Conservation (phyloP, 306 rosid species). For the Erythrophleum fordii region DNA sequence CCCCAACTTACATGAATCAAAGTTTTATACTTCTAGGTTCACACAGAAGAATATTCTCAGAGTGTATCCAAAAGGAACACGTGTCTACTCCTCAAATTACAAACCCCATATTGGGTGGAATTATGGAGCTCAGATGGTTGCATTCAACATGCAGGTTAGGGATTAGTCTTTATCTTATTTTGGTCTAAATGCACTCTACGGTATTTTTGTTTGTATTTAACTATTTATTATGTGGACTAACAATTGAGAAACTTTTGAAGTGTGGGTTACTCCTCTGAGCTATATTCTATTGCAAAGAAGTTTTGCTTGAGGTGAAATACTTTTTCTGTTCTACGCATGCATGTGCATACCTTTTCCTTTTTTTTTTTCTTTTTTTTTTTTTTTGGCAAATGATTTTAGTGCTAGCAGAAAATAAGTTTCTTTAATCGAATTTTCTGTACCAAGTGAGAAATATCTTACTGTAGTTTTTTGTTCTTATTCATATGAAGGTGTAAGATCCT, state of each 20-base stretch:
- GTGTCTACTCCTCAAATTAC: slow-evolving; percentile 80
- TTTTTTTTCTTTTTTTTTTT: not conserved
- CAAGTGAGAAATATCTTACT: not conserved
- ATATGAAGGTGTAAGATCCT: not conserved
- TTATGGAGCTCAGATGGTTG: slow-evolving; percentile 97
- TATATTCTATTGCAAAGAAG: slow-evolving; percentile 17
- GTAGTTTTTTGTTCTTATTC: slow-evolving; percentile 2
- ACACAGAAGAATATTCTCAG: slow-evolving; percentile 80
- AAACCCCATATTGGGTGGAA: slow-evolving; percentile 88
- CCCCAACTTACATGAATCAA: slow-evolving; percentile 26
- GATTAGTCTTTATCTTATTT: slow-evolving; percentile 18
- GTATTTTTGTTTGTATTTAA: not conserved
- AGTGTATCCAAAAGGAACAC: slow-evolving; percentile 87
- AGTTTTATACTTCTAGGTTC: slow-evolving; percentile 57
- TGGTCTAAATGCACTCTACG: not conserved
- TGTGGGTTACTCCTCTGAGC: not conserved
- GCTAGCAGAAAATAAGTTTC: slow-evolving; percentile 22
- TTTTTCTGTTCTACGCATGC: not conserved
- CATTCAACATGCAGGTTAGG: slow-evolving; percentile 93
- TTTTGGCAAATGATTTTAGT: slow-evolving; percentile 16
- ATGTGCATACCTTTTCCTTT: not conserved
- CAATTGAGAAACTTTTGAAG: not conserved
- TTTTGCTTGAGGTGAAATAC: slow-evolving; percentile 16
- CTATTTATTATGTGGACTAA: slow-evolving; percentile 13
- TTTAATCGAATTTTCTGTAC: not conserved